phyloP scores from a whole-genome alignment of 2,329 filamentous ascomycete genomes.

The Arthrinium phaeospermum region DNA sequence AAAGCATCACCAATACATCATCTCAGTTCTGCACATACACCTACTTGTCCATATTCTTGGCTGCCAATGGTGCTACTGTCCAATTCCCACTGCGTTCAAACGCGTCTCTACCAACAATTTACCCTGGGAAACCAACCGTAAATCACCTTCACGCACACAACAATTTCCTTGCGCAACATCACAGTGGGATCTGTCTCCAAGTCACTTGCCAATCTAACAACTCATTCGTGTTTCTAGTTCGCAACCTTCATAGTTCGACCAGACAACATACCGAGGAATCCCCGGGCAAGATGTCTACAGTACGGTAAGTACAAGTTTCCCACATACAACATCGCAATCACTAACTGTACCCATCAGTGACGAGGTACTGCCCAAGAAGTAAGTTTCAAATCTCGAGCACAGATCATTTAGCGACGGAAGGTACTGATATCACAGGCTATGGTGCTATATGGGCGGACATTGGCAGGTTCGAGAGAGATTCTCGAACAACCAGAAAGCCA shows the following conservation, averaged over 20 bases:
- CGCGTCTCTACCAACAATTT: neutral
- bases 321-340: neutral
- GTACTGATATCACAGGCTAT: constrained; percentile 32
- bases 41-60: neutral
- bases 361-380: neutral
- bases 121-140: neutral
- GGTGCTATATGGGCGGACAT: constrained; percentile 37
- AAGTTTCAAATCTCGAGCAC: neutral
- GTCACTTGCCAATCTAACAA: neutral
- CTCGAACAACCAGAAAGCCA: constrained; percentile 37
- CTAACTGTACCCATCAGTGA: neutral
- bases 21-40: neutral
- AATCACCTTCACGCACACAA: neutral
- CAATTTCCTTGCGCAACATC: neutral
- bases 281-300: neutral
- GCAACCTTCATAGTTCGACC: neutral
- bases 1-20: neutral
- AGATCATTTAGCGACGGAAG: neutral
- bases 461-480: constrained; percentile 36
- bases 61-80: neutral
- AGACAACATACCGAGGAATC: neutral
- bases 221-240: neutral
- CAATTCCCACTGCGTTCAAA: neutral
- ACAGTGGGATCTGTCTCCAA: neutral
- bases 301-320: neutral